Conservation (phyloP, 2,329 filamentous ascomycete genomes). For the Trichoderma arundinaceum region DNA sequence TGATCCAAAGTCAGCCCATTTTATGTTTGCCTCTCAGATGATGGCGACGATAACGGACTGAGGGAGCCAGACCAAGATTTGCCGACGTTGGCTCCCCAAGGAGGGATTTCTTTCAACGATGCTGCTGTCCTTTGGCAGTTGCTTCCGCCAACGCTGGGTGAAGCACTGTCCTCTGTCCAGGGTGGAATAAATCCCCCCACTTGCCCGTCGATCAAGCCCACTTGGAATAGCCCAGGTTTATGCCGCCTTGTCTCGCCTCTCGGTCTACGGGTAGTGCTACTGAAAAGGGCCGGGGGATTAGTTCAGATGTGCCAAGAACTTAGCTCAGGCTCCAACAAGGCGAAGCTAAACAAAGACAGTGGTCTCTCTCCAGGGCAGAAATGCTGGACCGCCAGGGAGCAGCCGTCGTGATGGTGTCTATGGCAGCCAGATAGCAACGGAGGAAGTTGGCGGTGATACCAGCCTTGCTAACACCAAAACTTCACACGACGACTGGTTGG, state of each 20-base stretch:
- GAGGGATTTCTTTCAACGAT: background rate
- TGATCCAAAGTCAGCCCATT: conserved; percentile 9
- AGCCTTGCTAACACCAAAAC: background rate
- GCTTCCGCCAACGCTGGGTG: background rate
- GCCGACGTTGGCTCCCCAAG: background rate
- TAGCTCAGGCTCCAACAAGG: conserved; percentile 1
- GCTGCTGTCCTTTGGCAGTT: background rate
- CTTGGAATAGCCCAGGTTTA: background rate
- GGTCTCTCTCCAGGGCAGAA: background rate
- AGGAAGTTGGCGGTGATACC: background rate
- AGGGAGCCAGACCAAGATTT: background rate
- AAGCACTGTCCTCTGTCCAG: background rate
- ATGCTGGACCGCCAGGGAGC: background rate
- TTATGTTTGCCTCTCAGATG: background rate
- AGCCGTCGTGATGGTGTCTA: background rate
- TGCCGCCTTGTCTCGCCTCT: background rate
- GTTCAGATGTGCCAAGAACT: background rate
- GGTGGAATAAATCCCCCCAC: background rate
- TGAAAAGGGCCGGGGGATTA: background rate
- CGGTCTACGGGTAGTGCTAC: too few species aligned
- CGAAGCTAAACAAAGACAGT: background rate
- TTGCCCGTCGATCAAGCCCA: conserved; percentile 5
- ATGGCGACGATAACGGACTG: background rate
- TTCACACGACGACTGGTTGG: conserved; percentile 2
- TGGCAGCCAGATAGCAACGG: background rate